phyloP scores from a whole-genome alignment of 106 monocot species.

The Allium cepa region DNA sequence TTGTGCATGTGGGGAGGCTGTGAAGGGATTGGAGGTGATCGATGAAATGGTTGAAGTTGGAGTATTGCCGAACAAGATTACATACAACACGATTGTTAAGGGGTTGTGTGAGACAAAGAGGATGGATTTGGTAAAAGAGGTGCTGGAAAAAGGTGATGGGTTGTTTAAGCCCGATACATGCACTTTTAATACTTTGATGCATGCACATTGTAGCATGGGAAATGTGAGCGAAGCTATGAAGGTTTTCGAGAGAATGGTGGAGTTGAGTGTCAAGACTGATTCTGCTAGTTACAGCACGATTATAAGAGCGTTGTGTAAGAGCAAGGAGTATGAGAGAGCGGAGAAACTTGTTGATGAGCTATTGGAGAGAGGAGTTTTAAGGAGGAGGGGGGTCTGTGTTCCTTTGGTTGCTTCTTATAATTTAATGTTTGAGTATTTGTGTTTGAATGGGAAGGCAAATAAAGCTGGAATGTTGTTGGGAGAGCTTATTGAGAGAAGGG shows the following conservation, averaged over 20 bases:
- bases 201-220: constrained; percentile 36
- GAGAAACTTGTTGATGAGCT: constrained; percentile 71
- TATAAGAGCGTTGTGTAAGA: constrained; percentile 48
- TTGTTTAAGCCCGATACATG: constrained; percentile 72
- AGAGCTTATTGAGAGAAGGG: constrained; percentile 43
- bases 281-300: constrained; percentile 77
- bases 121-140: constrained; percentile 59
- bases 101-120: constrained; percentile 64
- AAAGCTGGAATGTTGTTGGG: constrained; percentile 61
- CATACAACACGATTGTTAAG: constrained; percentile 73
- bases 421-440: constrained; percentile 58
- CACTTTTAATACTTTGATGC: constrained; percentile 81
- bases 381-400: constrained; percentile 33
- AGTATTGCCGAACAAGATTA: constrained; percentile 57
- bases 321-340: constrained; percentile 34
- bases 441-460: constrained; percentile 45
- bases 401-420: constrained; percentile 82
- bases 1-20: constrained; percentile 21
- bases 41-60: constrained; percentile 39
- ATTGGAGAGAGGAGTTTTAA: constrained; percentile 51
- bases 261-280: constrained; percentile 55
- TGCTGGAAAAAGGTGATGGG: constrained; percentile 19
- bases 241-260: constrained; percentile 55
- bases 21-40: constrained; percentile 51
- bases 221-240: constrained; percentile 50